Evolutionary conservation across 2,329 filamentous ascomycete genomes (phyloP).

Genomic region (Venturia effusa): DNA sequence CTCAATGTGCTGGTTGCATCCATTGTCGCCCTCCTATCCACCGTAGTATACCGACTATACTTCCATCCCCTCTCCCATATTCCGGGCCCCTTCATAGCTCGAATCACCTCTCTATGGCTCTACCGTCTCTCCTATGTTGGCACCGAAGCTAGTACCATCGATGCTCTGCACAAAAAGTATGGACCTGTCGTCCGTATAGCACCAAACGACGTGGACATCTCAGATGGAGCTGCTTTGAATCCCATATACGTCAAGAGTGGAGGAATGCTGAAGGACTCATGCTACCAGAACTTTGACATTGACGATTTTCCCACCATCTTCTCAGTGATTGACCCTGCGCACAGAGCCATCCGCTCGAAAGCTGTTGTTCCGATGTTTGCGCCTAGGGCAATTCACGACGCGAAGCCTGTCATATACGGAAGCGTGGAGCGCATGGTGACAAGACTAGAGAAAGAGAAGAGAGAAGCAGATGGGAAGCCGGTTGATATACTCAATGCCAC

Average conservation of each 20-base stretch:
- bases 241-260: conserved; percentile 42
- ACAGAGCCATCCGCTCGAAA: conserved; percentile 36
- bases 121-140: conserved; percentile 1
- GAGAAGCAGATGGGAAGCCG: conserved; percentile 18
- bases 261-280: conserved; percentile 41
- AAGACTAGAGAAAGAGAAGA: conserved; percentile 26
- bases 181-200: conserved; percentile 18
- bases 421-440: conserved; percentile 33
- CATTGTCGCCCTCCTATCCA: neutral
- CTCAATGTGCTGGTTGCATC: conserved; percentile 1
- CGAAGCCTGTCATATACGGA: conserved; percentile 27
- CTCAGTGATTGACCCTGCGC: conserved; percentile 31
- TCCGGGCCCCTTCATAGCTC: conserved; percentile 8
- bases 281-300: conserved; percentile 47
- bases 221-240: conserved; percentile 34
- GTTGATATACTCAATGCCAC: conserved; percentile 41
- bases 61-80: conserved; percentile 11
- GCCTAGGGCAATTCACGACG: conserved; percentile 33
- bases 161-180: conserved; percentile 13
- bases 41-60: neutral
- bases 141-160: conserved; percentile 16
- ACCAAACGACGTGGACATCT: conserved; percentile 24
- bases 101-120: conserved; percentile 6
- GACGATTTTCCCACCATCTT: conserved; percentile 46
- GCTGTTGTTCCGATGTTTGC: conserved; percentile 40